Evolutionary conservation across 2,329 filamentous ascomycete species (phyloP), one percentile per base, ranked within the genome.

Genomic region (Calonectria multiphialidica): DNA sequence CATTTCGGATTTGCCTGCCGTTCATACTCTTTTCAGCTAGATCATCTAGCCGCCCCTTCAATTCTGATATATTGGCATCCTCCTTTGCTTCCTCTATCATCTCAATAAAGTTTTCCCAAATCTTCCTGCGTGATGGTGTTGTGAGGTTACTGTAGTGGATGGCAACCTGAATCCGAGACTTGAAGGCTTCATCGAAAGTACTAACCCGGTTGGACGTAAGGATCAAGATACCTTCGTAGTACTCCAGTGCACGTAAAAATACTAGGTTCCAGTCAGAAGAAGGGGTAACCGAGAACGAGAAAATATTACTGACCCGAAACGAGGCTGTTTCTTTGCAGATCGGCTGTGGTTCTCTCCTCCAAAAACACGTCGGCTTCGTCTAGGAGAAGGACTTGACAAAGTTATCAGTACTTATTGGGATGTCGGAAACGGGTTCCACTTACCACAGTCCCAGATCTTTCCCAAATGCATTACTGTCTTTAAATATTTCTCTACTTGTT

Each of bases 1-100:
- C 70, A 62, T 87, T 87, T 25, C 85, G 81, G 28, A 87, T 87
- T 75, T 87, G 83, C 4, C 84, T 75, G 1, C 85, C 86, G 25
- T 87, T 87, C 76, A 87, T 79, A 23, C 82, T 74, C 25, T 83
- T 73, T 3, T 72, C 64, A 0, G 83, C 81, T 18, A 87, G 71
- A 40, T 85, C 80, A 0, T 33, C 40, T 0, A 75, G 7, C 1
- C 68, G 42, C 3, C 23, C 2, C 15, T 67, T 73, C 5, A 82
- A 61, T 18, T 81, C 68, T 3, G 77, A 28, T 45, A 73, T 72
- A 21, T 79, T 66, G 0, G 75, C 70, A 1, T 25, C 66, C 7
- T 42, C 3, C 37, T 49, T 49, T 9, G 47, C 13, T 4, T 72
- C 53, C 3, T 75, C 55, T 28, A 64, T 61, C n/a, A 69, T 64